Conservation (phyloP, 768 basidiomycete genomes). For the Leccinum subtestaceum region DNA sequence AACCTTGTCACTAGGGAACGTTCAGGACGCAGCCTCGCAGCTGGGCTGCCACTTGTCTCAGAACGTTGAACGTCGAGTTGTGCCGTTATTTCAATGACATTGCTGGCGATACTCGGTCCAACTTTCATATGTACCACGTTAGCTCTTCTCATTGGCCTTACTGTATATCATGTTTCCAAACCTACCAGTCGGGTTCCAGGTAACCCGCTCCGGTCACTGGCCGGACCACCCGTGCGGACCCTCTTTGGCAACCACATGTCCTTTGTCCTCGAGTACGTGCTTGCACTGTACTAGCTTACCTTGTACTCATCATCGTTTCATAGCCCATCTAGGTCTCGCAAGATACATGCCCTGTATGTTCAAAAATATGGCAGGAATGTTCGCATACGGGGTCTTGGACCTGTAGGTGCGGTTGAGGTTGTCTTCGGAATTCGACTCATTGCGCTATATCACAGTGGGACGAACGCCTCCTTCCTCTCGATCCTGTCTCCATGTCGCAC, state of each 20-base stretch:
- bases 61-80: neutral
- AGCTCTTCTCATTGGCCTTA: slow-evolving; percentile 16
- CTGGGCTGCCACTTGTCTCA: neutral
- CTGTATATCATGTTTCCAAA: slow-evolving; percentile 28
- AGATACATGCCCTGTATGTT: slow-evolving; percentile 51
- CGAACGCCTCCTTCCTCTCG: slow-evolving; percentile 74
- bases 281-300: neutral
- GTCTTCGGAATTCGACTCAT: slow-evolving; percentile 11
- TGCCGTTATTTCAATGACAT: neutral
- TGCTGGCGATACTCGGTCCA: slow-evolving; percentile 1
- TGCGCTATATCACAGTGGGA: slow-evolving; percentile 53
- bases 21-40: neutral
- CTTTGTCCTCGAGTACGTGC: slow-evolving; percentile 55
- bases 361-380: slow-evolving; percentile 66
- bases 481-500: slow-evolving; percentile 71
- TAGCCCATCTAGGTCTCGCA: slow-evolving; percentile 54
- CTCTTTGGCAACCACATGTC: slow-evolving; percentile 55
- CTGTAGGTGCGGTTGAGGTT: slow-evolving; percentile 46
- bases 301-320: neutral
- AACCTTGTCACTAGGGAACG: neutral
- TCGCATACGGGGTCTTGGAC: slow-evolving; percentile 63
- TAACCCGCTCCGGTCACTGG: slow-evolving; percentile 51
- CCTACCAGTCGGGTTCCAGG: slow-evolving; percentile 12
- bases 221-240: slow-evolving; percentile 54
- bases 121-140: slow-evolving; percentile 10